phyloP scores from a whole-genome alignment of 164 flowering plant genomes.

The Echeveria elegans region DNA sequence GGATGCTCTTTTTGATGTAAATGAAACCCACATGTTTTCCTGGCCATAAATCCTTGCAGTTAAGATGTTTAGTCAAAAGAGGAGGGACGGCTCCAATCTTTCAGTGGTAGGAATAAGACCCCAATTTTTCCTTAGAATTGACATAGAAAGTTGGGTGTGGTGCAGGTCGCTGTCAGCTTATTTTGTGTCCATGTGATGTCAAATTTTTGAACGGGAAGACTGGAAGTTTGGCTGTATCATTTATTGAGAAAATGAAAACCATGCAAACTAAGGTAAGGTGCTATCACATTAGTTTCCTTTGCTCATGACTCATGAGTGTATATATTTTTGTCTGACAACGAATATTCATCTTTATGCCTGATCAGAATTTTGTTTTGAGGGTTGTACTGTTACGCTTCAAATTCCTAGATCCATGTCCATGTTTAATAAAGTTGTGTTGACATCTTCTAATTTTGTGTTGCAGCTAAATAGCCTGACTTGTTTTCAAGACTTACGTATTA shows the following conservation, averaged over 20 bases:
- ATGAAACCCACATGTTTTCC: no score
- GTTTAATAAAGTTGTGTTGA: conserved; percentile 3
- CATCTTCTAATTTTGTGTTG: conserved; percentile 11
- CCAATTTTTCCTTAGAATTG: no score
- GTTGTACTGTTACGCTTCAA: not conserved
- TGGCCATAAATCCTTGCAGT: no score
- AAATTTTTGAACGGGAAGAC: conserved; percentile 40
- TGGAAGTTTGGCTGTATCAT: conserved; percentile 65
- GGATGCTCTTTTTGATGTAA: no score
- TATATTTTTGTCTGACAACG: not conserved
- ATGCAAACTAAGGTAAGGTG: conserved; percentile 46
- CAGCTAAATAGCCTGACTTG: conserved; percentile 63
- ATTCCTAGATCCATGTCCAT: not conserved
- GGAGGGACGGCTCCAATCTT: no score
- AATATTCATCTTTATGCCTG: no score
- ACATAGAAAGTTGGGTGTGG: not conserved
- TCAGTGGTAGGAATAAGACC: no score
- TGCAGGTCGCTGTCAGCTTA: conserved; percentile 57
- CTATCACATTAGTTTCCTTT: not conserved
- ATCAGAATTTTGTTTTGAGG: no score
- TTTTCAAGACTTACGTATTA: conserved; percentile 52
- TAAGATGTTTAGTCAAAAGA: no score
- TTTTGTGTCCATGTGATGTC: conserved; percentile 50
- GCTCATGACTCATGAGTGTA: not conserved
- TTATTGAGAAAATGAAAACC: conserved; percentile 38